These are phyloP conservation scores for Penicillium nucicola DNA, from an alignment of 495 filamentous ascomycete genomes.

Conservation along the genomic window DNA sequence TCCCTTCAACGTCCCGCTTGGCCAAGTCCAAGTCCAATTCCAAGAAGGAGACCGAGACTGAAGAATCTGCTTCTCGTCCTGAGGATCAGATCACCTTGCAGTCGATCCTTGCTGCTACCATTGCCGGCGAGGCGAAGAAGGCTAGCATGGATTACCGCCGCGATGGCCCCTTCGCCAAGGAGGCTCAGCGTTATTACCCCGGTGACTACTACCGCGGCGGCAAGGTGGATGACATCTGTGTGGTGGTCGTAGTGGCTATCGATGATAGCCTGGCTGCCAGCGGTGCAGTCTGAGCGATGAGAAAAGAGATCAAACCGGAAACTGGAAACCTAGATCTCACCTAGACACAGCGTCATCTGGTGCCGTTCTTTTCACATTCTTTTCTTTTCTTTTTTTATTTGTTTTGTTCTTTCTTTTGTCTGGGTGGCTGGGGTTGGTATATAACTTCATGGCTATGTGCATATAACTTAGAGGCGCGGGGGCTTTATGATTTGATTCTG, in stretches of 20 bases:
- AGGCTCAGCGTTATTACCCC: constrained; percentile 82
- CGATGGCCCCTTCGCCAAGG: constrained; percentile 92
- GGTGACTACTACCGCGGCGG: constrained; percentile 81
- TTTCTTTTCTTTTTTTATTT: too few species aligned
- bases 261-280: constrained; percentile 22
- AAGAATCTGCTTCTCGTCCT: neutral
- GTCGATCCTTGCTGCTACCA: constrained; percentile 69
- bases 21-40: constrained; percentile 13
- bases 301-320: neutral
- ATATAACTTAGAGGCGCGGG: constrained; percentile 2
- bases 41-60: constrained; percentile 11
- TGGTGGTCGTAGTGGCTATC: constrained; percentile 70
- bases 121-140: constrained; percentile 75
- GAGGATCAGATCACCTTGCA: constrained; percentile 52
- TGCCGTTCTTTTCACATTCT: neutral
- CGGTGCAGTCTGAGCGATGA: neutral
- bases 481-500: neutral
- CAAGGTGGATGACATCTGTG: constrained; percentile 89
- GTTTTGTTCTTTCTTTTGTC: neutral
- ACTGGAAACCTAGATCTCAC: neutral
- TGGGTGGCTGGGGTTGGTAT: neutral
- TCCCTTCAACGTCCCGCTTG: constrained; percentile 17
- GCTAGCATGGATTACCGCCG: constrained; percentile 73
- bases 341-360: neutral
- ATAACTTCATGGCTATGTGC: constrained; percentile 3